Base-by-base conservation (phyloP, 176 grass and related monocot genomes). In the Bolboschoenus planiculmis region DNA sequence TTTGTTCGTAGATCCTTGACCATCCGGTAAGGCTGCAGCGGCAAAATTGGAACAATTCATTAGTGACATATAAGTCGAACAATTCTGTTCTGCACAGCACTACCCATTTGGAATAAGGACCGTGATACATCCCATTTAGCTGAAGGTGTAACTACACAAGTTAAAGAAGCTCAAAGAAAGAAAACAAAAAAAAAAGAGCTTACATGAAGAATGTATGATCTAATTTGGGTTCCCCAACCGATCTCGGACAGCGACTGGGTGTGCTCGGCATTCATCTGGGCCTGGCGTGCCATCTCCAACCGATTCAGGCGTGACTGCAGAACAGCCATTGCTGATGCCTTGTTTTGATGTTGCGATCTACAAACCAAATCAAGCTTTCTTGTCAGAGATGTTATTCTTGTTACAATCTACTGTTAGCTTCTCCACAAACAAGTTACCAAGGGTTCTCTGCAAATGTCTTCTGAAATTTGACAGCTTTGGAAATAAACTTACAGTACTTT, bases 211-310 rank as follows among this genome's bases (percentile, higher is more conserved):
- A 95, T 85, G 75, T 95, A 98, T 34, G 96, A 93, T 90, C 96
- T 94, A 88, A 98, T 98, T 90, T 98, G 96, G 86, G 87, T 91
- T 78, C 96, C 96, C 96, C 96, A 98, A 84, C 92, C 88, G 39
- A 95, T 93, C 40, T 98, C 96, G 7, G 85, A 86, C 33, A 98
- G 96, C 21, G 96, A 98, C 50, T 93, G 96, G 15, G 92, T 98
- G 86, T 98, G 96, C 78, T 95, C 96, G 27, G 95, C 87, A 44
- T 93, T 98, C 86, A 95, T 85, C 80, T 93, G 95, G 36, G 95
- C 90, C 84, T 98, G 95, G n/a, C 92, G 92, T 46, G 90, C 91
- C 90, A 98, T 93, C 85, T 98, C 95, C 86, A 98, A 88, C 79
- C 93, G 92, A 67, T 95, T 92, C 56, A 98, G 72, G 37, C 96